Evolutionary conservation across 2,329 filamentous ascomycete genomes (phyloP).

Genomic region (Huntiella decipiens): DNA sequence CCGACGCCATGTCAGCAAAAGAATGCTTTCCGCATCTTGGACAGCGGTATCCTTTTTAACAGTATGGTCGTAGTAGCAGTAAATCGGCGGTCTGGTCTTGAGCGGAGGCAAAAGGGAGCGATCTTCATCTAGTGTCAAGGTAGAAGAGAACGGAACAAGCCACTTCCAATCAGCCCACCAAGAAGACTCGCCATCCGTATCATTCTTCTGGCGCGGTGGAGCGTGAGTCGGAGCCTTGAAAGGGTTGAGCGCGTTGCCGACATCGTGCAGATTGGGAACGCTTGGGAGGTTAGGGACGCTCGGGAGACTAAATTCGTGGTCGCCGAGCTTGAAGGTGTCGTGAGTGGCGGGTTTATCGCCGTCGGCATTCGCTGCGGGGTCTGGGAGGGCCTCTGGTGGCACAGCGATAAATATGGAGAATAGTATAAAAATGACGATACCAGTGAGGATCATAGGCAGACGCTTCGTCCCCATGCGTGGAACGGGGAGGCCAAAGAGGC

Average conservation of each 20-base stretch:
- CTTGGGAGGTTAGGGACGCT: constrained; percentile 22
- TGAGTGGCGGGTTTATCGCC: not conserved
- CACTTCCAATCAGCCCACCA: constrained; percentile 88
- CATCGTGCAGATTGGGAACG: constrained; percentile 17
- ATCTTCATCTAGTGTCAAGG: constrained; percentile 61
- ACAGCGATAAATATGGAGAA: constrained; percentile 31
- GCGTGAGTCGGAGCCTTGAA: constrained; percentile 53
- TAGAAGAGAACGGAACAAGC: constrained; percentile 67
- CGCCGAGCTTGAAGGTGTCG: constrained; percentile 11
- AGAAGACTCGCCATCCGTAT: constrained; percentile 55
- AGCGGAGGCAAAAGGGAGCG: constrained; percentile 68
- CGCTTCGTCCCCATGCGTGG: constrained; percentile 33
- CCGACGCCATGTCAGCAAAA: constrained; percentile 73
- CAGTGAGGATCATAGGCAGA: constrained; percentile 30
- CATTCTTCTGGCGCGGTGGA: constrained; percentile 57
- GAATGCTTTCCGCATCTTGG: constrained; percentile 53
- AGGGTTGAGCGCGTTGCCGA: constrained; percentile 38
- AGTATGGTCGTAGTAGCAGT: constrained; percentile 74
- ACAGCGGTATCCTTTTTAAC: constrained; percentile 41
- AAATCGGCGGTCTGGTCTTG: constrained; percentile 50
- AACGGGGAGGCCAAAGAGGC: constrained; percentile 28
- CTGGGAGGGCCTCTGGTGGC: not conserved
- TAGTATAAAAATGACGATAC: constrained; percentile 33
- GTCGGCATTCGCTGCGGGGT: not conserved
- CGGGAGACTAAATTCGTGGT: constrained; percentile 31